Conservation (phyloP, 148 eudicot genomes). For the Tetragonia tetragonoides region DNA sequence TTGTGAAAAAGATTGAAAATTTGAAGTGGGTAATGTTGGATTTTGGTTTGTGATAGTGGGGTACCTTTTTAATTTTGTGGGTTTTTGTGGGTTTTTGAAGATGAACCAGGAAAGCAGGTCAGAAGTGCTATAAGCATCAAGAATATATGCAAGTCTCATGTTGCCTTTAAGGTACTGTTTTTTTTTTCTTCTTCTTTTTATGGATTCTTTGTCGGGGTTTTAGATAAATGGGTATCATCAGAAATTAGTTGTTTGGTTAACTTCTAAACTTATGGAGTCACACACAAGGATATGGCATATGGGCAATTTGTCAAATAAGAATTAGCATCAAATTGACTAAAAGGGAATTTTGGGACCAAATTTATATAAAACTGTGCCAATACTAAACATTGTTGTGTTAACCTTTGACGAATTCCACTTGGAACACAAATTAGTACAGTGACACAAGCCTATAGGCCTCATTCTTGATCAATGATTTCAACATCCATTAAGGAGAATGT, state of each 20-base stretch:
- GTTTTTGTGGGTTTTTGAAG: conserved; percentile 23
- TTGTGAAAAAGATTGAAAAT: neutral
- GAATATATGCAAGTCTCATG: conserved; percentile 52
- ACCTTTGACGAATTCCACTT: neutral
- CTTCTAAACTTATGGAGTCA: too few relatives aligned
- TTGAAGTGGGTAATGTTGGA: neutral
- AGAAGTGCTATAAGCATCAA: conserved; percentile 53
- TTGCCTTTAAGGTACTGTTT: conserved; percentile 54
- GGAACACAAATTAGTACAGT: too few relatives aligned
- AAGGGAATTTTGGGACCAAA: too few relatives aligned
- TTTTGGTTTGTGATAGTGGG: neutral
- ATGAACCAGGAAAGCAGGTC: conserved; percentile 61
- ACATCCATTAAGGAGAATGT: too few relatives aligned
- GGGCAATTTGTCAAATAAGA: too few relatives aligned
- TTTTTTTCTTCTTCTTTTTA: neutral
- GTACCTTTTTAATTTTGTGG: neutral
- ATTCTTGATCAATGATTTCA: too few relatives aligned
- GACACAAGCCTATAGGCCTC: too few relatives aligned
- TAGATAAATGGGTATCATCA: neutral
- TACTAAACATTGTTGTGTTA: too few relatives aligned
- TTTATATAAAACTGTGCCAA: too few relatives aligned
- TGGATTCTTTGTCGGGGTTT: neutral
- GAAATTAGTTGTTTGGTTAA: too few relatives aligned
- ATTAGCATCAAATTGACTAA: too few relatives aligned
- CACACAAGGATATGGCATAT: too few relatives aligned